Evolutionary conservation across 495 filamentous ascomycete species (phyloP).

Genomic region (Daldinia loculata): DNA sequence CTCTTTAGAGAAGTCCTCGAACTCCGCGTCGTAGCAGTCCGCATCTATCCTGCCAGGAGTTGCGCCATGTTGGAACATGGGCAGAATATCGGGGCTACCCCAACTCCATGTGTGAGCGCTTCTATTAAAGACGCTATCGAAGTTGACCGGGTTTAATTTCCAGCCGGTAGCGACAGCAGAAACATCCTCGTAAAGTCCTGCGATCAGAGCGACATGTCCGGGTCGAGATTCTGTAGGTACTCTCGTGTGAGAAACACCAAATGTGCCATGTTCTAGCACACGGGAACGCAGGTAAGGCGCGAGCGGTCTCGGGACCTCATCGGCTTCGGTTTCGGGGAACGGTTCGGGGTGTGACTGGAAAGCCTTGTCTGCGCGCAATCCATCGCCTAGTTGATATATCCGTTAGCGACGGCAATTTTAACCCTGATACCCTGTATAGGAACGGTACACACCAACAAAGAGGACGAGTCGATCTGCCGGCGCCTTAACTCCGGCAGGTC

Average conservation of each 20-base stretch:
- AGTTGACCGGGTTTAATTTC: slow-evolving; percentile 98
- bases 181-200: slow-evolving; percentile 97
- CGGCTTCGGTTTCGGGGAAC: slow-evolving; percentile 68
- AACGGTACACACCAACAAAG: slow-evolving; percentile 77
- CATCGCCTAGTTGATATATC: slow-evolving; percentile 69
- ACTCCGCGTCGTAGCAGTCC: slow-evolving; percentile 81
- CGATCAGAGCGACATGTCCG: slow-evolving; percentile 97
- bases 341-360: slow-evolving; percentile 95
- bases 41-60: slow-evolving; percentile 86
- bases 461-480: slow-evolving; percentile 92
- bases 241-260: slow-evolving; percentile 97
- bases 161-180: slow-evolving; percentile 97
- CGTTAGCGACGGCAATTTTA: slow-evolving; percentile 29
- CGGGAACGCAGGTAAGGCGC: slow-evolving; percentile 94
- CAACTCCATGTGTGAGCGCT: slow-evolving; percentile 98
- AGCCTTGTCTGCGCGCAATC: slow-evolving; percentile 96
- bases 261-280: slow-evolving; percentile 90
- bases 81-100: slow-evolving; percentile 97
- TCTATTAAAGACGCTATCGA: slow-evolving; percentile 98
- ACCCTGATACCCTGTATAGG: background rate
- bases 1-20: slow-evolving; percentile 89
- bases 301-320: slow-evolving; percentile 72
- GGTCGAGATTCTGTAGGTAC: slow-evolving; percentile 97
- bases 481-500: slow-evolving; percentile 66
- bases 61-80: slow-evolving; percentile 96